Conservation (phyloP, 345 rosid species). For the Populus euphratica region DNA sequence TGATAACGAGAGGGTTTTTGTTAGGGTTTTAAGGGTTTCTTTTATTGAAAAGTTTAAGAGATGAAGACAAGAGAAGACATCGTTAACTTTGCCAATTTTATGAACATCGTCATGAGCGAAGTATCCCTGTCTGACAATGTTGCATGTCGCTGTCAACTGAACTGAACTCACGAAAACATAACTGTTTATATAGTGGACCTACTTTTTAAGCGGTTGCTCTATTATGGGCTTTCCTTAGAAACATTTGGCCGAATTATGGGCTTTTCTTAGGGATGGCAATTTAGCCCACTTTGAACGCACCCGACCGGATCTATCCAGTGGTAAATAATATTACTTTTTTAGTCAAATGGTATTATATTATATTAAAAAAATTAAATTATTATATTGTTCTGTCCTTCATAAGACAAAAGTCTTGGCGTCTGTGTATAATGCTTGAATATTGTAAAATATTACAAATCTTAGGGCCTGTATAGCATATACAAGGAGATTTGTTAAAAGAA, state of each 20-base stretch:
- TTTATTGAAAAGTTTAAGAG: background rate
- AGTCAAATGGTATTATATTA: too few species aligned
- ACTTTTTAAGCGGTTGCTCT: background rate
- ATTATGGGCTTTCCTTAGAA: background rate
- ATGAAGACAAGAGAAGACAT: background rate
- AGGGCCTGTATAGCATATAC: background rate
- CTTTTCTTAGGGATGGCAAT: background rate
- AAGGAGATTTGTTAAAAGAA: background rate
- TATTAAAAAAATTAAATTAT: too few species aligned
- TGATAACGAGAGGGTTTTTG: too few species aligned
- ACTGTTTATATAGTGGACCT: background rate
- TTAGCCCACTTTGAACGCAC: background rate
- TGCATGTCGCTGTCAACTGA: background rate
- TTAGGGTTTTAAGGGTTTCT: background rate
- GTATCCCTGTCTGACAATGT: background rate
- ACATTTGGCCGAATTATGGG: background rate
- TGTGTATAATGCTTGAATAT: too few species aligned
- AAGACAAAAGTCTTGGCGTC: too few species aligned
- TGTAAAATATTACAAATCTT: too few species aligned
- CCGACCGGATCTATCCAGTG: background rate
- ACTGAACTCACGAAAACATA: background rate
- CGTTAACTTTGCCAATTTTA: background rate
- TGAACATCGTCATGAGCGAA: background rate
- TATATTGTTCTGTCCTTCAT: too few species aligned
- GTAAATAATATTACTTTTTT: background rate